Conservation (phyloP, 1,284 basidiomycete genomes). For the Boletus sp. region DNA sequence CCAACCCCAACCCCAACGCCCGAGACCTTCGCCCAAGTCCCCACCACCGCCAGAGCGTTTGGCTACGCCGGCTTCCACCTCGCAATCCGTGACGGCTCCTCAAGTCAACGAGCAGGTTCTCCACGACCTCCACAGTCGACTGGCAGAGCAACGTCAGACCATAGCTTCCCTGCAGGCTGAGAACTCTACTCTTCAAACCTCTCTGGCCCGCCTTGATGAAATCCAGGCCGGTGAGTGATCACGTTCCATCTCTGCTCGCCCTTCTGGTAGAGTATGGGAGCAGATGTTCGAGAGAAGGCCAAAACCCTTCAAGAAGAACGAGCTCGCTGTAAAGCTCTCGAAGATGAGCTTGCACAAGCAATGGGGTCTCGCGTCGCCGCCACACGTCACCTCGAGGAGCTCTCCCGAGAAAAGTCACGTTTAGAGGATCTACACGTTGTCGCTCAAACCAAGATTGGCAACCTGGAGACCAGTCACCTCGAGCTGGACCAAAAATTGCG, state of each 20-base stretch:
- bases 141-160: conserved; percentile 21
- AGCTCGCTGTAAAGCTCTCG: conserved; percentile 17
- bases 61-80: conserved; percentile 6
- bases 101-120: conserved; percentile 6
- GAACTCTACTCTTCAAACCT: conserved; percentile 18
- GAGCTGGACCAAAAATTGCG: conserved; percentile 14
- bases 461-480: conserved; percentile 12
- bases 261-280: conserved; percentile 1
- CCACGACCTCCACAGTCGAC: conserved; percentile 14
- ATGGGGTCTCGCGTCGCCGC: conserved; percentile 5
- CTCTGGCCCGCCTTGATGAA: conserved; percentile 16
- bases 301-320: conserved; percentile 19
- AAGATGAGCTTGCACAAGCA: conserved; percentile 19
- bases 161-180: conserved; percentile 16
- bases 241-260: not conserved
- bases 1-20: conserved; percentile 13
- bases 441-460: conserved; percentile 17
- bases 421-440: conserved; percentile 27
- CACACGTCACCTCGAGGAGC: conserved; percentile 16
- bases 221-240: conserved; percentile 15
- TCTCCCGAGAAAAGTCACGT: conserved; percentile 29
- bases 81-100: conserved; percentile 3
- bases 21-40: conserved; percentile 14
- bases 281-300: conserved; percentile 14
- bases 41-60: conserved; percentile 19